Evolutionary conservation across 768 basidiomycete genomes (phyloP).

Genomic region (Leccinum fibrillosum): DNA sequence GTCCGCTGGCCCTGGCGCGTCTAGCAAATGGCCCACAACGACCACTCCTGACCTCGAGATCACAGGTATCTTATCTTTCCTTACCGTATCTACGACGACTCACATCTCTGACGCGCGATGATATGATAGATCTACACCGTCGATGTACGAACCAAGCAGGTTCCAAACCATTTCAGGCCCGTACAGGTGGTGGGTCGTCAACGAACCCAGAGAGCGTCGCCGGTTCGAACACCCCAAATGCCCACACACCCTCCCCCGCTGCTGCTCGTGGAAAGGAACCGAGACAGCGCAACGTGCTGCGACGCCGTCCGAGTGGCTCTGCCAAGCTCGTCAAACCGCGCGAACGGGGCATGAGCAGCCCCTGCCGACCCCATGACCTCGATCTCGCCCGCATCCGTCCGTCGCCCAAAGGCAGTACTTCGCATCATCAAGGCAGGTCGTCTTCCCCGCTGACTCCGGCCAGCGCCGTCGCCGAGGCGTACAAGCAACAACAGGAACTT

Average conservation of each 20-base stretch:
- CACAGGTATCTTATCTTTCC: not conserved
- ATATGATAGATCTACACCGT: constrained; percentile 16
- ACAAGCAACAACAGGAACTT: constrained; percentile 41
- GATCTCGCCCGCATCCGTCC: not conserved
- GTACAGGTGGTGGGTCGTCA: not conserved
- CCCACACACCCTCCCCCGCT: not conserved
- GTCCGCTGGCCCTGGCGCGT: constrained; percentile 3
- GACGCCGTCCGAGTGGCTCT: constrained; percentile 30
- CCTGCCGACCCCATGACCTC: no score
- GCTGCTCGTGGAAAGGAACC: constrained; percentile 7
- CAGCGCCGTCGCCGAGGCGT: constrained; percentile 43
- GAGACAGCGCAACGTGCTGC: constrained; percentile 30
- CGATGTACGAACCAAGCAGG: constrained; percentile 18
- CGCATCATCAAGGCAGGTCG: not conserved
- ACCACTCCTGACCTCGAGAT: no score
- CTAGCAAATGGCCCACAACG: not conserved
- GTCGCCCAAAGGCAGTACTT: not conserved
- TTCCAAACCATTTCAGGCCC: constrained; percentile 2
- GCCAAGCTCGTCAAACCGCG: constrained; percentile 18
- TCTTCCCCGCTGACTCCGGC: constrained; percentile 40
- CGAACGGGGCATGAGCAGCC: constrained; percentile 9
- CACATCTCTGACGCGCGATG: not conserved
- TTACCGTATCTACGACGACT: constrained; percentile 2
- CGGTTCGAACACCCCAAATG: not conserved
- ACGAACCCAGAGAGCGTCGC: constrained; percentile 16